Conservation (phyloP, 2,329 filamentous ascomycete genomes). For the Alternaria atra region DNA sequence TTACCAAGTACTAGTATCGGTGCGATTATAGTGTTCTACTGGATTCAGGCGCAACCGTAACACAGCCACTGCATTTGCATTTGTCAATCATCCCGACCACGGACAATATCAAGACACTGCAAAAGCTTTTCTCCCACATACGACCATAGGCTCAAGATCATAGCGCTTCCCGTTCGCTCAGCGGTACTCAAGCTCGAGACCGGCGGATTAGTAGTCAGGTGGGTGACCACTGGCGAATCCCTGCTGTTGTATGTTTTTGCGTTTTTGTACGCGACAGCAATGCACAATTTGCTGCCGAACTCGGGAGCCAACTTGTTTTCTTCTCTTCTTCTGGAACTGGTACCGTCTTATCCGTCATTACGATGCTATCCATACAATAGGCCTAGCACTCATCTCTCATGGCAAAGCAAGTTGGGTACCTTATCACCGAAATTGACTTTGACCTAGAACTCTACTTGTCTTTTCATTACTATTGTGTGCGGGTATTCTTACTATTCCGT, state of each 20-base stretch:
- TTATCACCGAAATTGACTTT: background rate
- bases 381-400: background rate
- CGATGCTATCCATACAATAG: background rate
- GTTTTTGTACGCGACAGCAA: slow-evolving; percentile 3
- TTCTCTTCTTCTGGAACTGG: background rate
- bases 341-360: background rate
- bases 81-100: background rate
- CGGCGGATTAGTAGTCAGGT: slow-evolving; percentile 17
- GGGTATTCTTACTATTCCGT: background rate
- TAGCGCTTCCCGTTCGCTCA: slow-evolving; percentile 17
- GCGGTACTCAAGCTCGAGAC: slow-evolving; percentile 10
- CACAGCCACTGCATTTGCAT: background rate
- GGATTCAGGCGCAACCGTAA: background rate
- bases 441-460: background rate
- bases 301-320: background rate
- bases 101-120: background rate
- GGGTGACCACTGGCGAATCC: slow-evolving; percentile 17
- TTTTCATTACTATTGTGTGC: background rate
- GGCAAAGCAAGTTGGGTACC: background rate
- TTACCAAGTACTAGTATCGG: background rate
- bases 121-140: slow-evolving; percentile 1
- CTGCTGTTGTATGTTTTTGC: slow-evolving; percentile 19
- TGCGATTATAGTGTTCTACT: background rate
- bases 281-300: background rate
- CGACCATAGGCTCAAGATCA: slow-evolving; percentile 10